A percentile compares a stretch with the other conserved stretches of the same genome.
Conservation (phyloP, 2,329 filamentous ascomycete genomes). For the Trichoderma sp. region DNA sequence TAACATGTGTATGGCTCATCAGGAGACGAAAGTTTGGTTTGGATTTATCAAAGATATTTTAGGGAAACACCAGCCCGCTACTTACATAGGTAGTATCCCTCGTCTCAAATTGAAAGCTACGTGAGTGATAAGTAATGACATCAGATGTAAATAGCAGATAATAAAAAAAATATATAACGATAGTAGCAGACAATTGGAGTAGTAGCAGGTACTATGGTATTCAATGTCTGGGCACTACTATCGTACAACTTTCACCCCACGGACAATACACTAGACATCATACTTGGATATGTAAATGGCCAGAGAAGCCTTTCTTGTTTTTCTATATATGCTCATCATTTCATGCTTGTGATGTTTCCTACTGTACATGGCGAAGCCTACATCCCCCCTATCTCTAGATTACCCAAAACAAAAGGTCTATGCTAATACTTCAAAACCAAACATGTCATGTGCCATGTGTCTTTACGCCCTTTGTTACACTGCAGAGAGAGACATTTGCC, state of each 20-base stretch:
- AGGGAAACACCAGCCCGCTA: too few relatives aligned
- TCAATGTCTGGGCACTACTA: too few relatives aligned
- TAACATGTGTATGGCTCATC: background rate
- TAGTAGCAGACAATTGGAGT: too few relatives aligned
- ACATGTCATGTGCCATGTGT: background rate
- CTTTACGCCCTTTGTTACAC: background rate
- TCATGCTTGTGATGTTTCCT: constrained; percentile 4
- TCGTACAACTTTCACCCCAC: too few relatives aligned
- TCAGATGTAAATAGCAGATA: too few relatives aligned
- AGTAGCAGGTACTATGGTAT: too few relatives aligned
- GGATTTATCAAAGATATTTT: background rate
- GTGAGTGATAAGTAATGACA: too few relatives aligned
- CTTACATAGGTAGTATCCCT: too few relatives aligned
- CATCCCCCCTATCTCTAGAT: background rate
- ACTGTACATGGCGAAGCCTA: background rate
- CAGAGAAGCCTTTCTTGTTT: background rate
- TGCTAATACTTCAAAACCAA: background rate
- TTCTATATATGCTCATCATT: background rate
- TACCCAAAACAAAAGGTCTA: background rate
- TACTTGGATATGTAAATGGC: background rate
- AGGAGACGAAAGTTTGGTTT: background rate
- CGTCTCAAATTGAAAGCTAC: too few relatives aligned
- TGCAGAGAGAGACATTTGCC: background rate
- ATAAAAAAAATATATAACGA: too few relatives aligned
- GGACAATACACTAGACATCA: too few relatives aligned